Percentiles rank a stretch among this genome's conserved stretches.
Evolutionary conservation across 2,329 filamentous ascomycete genomes (phyloP).

Genomic region (Verticillium isaacii): DNA sequence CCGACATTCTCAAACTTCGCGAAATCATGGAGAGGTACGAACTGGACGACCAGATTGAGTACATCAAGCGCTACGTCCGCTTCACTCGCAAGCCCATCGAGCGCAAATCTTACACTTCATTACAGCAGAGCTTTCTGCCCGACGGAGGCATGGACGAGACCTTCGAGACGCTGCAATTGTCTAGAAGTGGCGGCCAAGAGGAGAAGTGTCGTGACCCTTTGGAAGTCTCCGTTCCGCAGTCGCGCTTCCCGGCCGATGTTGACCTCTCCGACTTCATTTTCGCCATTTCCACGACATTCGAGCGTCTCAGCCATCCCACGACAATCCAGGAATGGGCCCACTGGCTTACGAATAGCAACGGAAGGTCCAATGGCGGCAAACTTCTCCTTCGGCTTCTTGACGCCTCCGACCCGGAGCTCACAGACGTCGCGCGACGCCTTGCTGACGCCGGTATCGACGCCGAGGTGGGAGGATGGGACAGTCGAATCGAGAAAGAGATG

Average conservation of each 20-base stretch:
- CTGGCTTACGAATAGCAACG: conserved; percentile 44
- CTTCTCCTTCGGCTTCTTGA: conserved; percentile 40
- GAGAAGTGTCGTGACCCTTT: conserved; percentile 24
- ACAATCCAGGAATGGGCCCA: conserved; percentile 46
- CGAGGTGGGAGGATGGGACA: conserved; percentile 42
- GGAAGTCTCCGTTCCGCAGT: conserved; percentile 35
- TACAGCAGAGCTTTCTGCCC: conserved; percentile 28
- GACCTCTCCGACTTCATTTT: conserved; percentile 46
- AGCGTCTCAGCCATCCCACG: conserved; percentile 36
- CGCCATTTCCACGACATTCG: conserved; percentile 45
- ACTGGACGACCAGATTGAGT: conserved; percentile 39
- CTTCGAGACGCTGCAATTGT: conserved; percentile 26
- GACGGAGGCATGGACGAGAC: conserved; percentile 26
- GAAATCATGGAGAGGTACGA: conserved; percentile 33
- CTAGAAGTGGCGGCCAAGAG: conserved; percentile 25
- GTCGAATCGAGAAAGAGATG: conserved; percentile 34
- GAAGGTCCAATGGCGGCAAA: conserved; percentile 43
- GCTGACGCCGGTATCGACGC: conserved; percentile 38
- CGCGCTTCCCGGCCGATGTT: conserved; percentile 34
- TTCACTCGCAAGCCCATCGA: conserved; percentile 35
- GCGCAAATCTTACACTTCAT: conserved; percentile 28
- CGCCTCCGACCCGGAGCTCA: conserved; percentile 37
- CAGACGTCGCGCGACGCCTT: conserved; percentile 32
- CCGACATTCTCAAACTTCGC: conserved; percentile 33
- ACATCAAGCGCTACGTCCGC: conserved; percentile 41